Evolutionary conservation across 768 basidiomycete species (phyloP).

Genomic region (Lentinus tigrinus): DNA sequence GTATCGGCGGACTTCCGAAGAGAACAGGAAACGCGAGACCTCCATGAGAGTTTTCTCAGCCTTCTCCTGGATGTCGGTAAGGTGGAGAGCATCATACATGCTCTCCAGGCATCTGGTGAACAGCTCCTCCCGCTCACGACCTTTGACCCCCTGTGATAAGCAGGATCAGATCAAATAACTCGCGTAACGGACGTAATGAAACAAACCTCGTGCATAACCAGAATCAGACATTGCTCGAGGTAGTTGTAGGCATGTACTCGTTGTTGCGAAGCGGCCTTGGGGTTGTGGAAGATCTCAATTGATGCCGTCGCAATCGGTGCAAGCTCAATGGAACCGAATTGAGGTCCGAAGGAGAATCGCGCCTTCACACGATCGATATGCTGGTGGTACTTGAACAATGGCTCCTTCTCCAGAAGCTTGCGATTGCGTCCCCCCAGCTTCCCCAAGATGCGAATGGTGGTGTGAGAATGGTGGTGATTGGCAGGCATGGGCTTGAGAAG

Average conservation of each 20-base stretch:
- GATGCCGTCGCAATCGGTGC: constrained; percentile 67
- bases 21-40: constrained; percentile 70
- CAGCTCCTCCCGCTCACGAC: constrained; percentile 71
- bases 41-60: constrained; percentile 71
- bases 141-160: constrained; percentile 56
- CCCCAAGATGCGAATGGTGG: constrained; percentile 92
- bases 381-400: constrained; percentile 67
- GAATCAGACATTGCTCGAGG: constrained; percentile 68
- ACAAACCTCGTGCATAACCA: constrained; percentile 73
- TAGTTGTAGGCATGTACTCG: constrained; percentile 62
- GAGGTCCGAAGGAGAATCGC: constrained; percentile 72
- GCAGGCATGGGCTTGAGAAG: constrained; percentile 88
- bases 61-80: constrained; percentile 64
- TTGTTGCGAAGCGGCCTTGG: constrained; percentile 34
- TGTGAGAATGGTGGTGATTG: constrained; percentile 87
- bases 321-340: constrained; percentile 61
- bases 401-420: constrained; percentile 78
- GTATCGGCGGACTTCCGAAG: constrained; percentile 65
- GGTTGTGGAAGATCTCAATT: constrained; percentile 49
- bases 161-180: not conserved
- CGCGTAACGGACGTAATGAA: not conserved
- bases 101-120: constrained; percentile 73
- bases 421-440: constrained; percentile 96
- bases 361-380: constrained; percentile 71
- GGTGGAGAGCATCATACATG: constrained; percentile 71